phyloP scores from a whole-genome alignment of 805 yeast genomes.

The Ogataea paraovalis region DNA sequence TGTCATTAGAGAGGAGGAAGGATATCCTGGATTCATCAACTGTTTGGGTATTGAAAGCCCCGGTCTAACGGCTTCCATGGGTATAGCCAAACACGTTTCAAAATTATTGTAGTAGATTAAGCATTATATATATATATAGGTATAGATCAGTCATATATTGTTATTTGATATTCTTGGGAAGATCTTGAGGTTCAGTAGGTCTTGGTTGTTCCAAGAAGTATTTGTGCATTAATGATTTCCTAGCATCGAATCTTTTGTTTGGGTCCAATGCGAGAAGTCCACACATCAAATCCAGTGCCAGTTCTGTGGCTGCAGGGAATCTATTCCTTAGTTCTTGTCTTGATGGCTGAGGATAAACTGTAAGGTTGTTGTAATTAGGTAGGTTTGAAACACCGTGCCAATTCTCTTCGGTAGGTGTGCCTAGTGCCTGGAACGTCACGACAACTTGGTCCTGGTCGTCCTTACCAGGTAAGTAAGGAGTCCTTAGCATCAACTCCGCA shows the following conservation, averaged over 20 bases:
- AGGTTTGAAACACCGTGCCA: constrained; percentile 89
- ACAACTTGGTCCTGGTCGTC: constrained; percentile 87
- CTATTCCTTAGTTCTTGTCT: constrained; percentile 74
- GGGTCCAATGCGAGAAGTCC: constrained; percentile 78
- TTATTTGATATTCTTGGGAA: constrained; percentile 42
- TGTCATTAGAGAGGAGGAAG: constrained; percentile 63
- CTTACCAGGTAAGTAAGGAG: constrained; percentile 91
- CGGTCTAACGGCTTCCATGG: constrained; percentile 79
- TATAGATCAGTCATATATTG: too few species aligned
- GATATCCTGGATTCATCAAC: constrained; percentile 74
- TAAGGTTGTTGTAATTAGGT: constrained; percentile 70
- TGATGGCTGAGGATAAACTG: constrained; percentile 79
- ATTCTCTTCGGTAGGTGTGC: constrained; percentile 86
- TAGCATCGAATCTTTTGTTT: constrained; percentile 60
- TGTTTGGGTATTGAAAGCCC: constrained; percentile 87
- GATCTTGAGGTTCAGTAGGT: constrained; percentile 62
- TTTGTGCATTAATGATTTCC: constrained; percentile 56
- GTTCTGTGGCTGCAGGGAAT: constrained; percentile 86
- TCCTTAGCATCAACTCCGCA: constrained; percentile 92
- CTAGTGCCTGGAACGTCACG: constrained; percentile 91
- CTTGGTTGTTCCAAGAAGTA: constrained; percentile 72
- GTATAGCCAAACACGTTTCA: constrained; percentile 71
- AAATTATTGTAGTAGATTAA: constrained; percentile 8
- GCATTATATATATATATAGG: constrained; percentile 3
- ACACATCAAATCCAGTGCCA: constrained; percentile 71